phyloP scores from a whole-genome alignment of 306 rosid species.

The Dalbergia cochinchinensis region DNA sequence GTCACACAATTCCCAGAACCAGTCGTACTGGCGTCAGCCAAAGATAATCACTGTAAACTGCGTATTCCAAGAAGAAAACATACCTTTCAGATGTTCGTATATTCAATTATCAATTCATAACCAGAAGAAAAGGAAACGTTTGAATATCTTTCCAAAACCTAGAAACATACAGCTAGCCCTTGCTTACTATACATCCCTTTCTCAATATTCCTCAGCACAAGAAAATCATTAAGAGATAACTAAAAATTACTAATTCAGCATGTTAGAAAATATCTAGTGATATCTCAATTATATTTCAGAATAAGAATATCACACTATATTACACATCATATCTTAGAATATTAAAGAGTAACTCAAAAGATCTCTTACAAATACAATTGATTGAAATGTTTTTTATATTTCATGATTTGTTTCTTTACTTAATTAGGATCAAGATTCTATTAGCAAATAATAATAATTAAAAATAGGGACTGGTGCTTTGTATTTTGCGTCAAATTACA shows the following conservation, averaged over 20 bases:
- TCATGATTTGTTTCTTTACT: too few relatives aligned
- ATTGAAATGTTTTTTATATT: too few relatives aligned
- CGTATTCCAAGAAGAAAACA: slow-evolving; percentile 28
- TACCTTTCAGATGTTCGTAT: slow-evolving; percentile 27
- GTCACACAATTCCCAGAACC: slow-evolving; percentile 27
- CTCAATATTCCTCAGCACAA: slow-evolving; percentile 27
- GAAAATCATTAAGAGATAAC: slow-evolving; percentile 30
- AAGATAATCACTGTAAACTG: slow-evolving; percentile 22
- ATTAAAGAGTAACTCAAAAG: too few relatives aligned
- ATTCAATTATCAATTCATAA: slow-evolving; percentile 32
- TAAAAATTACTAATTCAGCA: slow-evolving; percentile 20
- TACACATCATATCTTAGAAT: too few relatives aligned
- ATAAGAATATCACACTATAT: too few relatives aligned
- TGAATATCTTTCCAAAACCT: slow-evolving; percentile 14
- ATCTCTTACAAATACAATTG: too few relatives aligned
- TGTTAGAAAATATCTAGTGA: too few relatives aligned
- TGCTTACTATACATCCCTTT: slow-evolving; percentile 35
- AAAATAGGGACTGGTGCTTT: too few relatives aligned
- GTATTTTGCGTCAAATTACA: too few relatives aligned
- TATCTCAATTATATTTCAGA: too few relatives aligned
- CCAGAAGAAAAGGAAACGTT: slow-evolving; percentile 36
- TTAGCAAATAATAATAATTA: too few relatives aligned
- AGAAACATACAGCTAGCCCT: slow-evolving; percentile 35
- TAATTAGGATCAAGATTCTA: too few relatives aligned
- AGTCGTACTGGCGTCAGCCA: slow-evolving; percentile 7